Evolutionary conservation across 2,329 filamentous ascomycete genomes (phyloP).

Genomic region (Fusarium dlaminii): DNA sequence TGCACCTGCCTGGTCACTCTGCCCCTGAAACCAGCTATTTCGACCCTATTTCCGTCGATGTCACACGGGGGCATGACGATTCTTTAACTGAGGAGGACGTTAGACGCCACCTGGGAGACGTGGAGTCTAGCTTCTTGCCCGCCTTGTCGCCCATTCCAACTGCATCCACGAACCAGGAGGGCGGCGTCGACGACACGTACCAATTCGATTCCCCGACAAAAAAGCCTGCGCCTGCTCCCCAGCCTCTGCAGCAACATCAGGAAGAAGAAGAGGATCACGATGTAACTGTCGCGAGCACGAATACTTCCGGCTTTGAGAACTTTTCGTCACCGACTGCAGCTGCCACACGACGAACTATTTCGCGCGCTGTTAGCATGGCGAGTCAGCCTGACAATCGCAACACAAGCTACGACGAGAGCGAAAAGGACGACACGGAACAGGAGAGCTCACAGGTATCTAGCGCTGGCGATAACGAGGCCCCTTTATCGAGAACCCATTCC

Average conservation of each 20-base stretch:
- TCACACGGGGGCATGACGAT: slow-evolving; percentile 51
- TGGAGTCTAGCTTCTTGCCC: slow-evolving; percentile 73
- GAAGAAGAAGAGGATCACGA: slow-evolving; percentile 34
- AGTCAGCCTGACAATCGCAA: slow-evolving; percentile 44
- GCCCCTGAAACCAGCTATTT: slow-evolving; percentile 54
- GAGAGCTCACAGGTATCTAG: slow-evolving; percentile 46
- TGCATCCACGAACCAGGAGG: slow-evolving; percentile 49
- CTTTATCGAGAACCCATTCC: slow-evolving; percentile 47
- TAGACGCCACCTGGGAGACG: slow-evolving; percentile 67
- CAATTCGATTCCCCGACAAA: slow-evolving; percentile 61
- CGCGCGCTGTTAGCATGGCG: slow-evolving; percentile 60
- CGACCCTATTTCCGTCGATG: slow-evolving; percentile 52
- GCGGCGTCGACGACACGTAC: slow-evolving; percentile 65
- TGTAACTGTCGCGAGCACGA: slow-evolving; percentile 49
- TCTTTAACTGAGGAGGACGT: slow-evolving; percentile 64
- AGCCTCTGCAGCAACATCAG: slow-evolving; percentile 11
- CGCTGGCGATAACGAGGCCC: slow-evolving; percentile 42
- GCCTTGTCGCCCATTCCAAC: slow-evolving; percentile 65
- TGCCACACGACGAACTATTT: slow-evolving; percentile 62
- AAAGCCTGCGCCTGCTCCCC: slow-evolving; percentile 39
- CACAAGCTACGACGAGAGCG: slow-evolving; percentile 40
- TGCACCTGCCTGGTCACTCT: slow-evolving; percentile 24
- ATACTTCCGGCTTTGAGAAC: slow-evolving; percentile 62
- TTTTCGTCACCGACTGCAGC: slow-evolving; percentile 66
- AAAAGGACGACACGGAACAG: slow-evolving; percentile 38